phyloP scores from a whole-genome alignment of 202 grass and related monocot genomes.

The Schoenoplectus tabernaemontani region DNA sequence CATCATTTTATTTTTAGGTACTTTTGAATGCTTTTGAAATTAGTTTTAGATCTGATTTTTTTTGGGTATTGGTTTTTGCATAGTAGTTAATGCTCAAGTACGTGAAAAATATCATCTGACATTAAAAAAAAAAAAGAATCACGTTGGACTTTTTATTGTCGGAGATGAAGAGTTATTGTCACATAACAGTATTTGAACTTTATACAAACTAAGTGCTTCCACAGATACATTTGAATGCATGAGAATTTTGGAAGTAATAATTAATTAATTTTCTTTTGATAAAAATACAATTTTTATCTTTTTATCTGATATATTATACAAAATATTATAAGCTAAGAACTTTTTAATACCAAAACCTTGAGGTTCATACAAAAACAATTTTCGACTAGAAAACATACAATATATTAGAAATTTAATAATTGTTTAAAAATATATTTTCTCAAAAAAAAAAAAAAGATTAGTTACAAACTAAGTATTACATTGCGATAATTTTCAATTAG shows the following conservation, averaged over 20 bases:
- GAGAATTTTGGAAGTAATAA: background rate
- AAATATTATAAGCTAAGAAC: background rate
- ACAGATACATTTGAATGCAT: background rate
- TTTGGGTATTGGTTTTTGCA: background rate
- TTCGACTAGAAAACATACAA: background rate
- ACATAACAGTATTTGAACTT: background rate
- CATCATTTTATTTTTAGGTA: background rate
- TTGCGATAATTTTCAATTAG: background rate
- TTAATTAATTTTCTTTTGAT: background rate
- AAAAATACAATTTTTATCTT: background rate
- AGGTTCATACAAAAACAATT: background rate
- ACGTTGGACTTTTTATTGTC: background rate
- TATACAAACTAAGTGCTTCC: background rate
- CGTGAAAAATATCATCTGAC: too few species aligned
- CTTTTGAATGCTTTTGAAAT: background rate
- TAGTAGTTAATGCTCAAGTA: too few species aligned
- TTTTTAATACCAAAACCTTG: background rate
- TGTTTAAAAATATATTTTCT: background rate
- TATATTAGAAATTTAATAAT: background rate
- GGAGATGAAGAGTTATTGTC: background rate
- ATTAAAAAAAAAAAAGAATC: background rate
- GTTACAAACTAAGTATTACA: background rate
- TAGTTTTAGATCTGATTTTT: background rate
- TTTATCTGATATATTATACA: background rate
- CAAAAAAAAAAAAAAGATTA: background rate